These are phyloP conservation scores for Panus rudis DNA, from an alignment of 768 basidiomycete genomes.

Conservation along the genomic window DNA sequence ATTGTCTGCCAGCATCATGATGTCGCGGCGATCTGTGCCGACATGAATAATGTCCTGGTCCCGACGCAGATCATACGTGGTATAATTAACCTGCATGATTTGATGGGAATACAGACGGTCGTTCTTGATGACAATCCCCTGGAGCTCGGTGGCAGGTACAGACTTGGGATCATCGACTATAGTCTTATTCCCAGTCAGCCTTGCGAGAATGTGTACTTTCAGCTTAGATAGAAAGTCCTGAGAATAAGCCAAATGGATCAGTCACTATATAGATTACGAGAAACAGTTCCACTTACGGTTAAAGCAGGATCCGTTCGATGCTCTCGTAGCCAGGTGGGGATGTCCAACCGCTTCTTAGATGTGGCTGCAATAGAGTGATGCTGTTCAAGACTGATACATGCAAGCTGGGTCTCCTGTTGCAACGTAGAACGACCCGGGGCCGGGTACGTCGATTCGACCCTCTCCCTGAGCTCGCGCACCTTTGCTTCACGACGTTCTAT, in stretches of 20 bases:
- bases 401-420: constrained; percentile 4
- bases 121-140: constrained; percentile 7
- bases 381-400: too few relatives aligned
- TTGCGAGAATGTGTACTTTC: constrained; percentile 23
- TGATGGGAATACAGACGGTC: constrained; percentile 27
- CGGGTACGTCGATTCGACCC: neutral
- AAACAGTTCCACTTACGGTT: constrained; percentile 14
- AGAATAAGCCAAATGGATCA: neutral
- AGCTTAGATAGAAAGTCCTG: constrained; percentile 22
- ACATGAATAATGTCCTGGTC: constrained; percentile 36
- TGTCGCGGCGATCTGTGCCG: constrained; percentile 23
- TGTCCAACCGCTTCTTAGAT: neutral
- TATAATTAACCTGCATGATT: constrained; percentile 30
- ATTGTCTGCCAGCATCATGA: constrained; percentile 24
- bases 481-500: neutral
- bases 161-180: constrained; percentile 24
- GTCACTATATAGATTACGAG: neutral
- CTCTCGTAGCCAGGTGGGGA: too few relatives aligned
- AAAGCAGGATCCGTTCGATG: constrained; percentile 26
- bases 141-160: constrained; percentile 12
- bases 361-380: neutral
- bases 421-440: constrained; percentile 3
- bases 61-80: constrained; percentile 34
- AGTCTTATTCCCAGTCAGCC: constrained; percentile 15
- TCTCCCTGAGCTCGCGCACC: neutral